These are phyloP conservation scores for Ogataea minuta DNA, from an alignment of 805 yeast species.

Conservation along the genomic window DNA sequence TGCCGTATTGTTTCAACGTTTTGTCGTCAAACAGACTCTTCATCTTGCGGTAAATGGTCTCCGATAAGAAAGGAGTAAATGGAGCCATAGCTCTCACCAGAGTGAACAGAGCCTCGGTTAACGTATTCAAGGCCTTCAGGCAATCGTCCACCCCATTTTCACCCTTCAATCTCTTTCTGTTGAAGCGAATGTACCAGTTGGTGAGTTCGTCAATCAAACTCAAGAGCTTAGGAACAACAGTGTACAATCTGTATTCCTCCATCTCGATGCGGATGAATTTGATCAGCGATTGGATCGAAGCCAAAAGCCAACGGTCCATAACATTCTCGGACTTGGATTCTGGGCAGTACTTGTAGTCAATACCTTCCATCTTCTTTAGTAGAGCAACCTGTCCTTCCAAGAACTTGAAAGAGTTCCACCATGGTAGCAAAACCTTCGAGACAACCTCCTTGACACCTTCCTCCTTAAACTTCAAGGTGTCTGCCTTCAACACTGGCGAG, in stretches of 20 bases:
- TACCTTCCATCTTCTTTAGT: conserved; percentile 68
- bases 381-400: conserved; percentile 91
- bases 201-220: conserved; percentile 90
- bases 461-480: conserved; percentile 93
- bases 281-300: conserved; percentile 91
- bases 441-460: conserved; percentile 99
- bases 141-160: conserved; percentile 85
- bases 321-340: conserved; percentile 70
- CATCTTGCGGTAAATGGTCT: conserved; percentile 79
- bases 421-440: conserved; percentile 91
- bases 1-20: conserved; percentile 46
- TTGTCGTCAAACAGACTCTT: conserved; percentile 59
- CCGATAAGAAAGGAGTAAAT: conserved; percentile 95
- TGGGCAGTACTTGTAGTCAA: conserved; percentile 73
- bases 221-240: conserved; percentile 92
- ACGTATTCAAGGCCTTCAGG: conserved; percentile 80
- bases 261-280: conserved; percentile 86
- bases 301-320: conserved; percentile 97
- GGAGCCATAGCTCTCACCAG: conserved; percentile 98
- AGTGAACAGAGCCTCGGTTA: conserved; percentile 85
- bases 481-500: conserved; percentile 97
- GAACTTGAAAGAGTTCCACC: conserved; percentile 98
- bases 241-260: conserved; percentile 85
- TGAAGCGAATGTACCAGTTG: conserved; percentile 98
- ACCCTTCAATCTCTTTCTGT: conserved; percentile 97